A percentile compares a stretch with the other conserved stretches of the same genome.
Evolutionary conservation across 768 basidiomycete species (phyloP).

Genomic region (Tulasnella calospora): DNA sequence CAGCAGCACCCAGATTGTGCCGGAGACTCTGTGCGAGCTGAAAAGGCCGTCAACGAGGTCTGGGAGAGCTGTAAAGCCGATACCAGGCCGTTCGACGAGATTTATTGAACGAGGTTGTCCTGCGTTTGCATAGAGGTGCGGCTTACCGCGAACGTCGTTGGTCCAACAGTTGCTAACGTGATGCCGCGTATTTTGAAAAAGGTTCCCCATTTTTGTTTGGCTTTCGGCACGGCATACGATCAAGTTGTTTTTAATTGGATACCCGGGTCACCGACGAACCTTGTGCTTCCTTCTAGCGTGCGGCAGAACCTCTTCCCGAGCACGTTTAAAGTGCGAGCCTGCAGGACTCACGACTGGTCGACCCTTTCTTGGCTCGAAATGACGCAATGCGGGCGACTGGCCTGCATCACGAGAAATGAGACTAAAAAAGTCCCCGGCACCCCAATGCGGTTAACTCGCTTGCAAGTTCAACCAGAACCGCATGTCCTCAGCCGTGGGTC

Average conservation of each 20-base stretch:
- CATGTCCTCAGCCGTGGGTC: no score
- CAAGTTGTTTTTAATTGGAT: not conserved
- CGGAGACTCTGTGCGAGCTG: constrained; percentile 61
- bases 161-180: no score
- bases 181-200: not conserved
- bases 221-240: no score
- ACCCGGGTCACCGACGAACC: not conserved
- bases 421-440: not conserved
- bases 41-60: constrained; percentile 89
- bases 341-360: not conserved
- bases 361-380: not conserved
- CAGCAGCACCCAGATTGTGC: constrained; percentile 74
- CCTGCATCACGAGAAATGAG: not conserved
- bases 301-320: not conserved
- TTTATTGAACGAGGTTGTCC: constrained; percentile 33
- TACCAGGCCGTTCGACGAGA: constrained; percentile 96
- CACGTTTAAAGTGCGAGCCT: not conserved
- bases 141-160: no score
- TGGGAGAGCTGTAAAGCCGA: constrained; percentile 96
- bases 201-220: not conserved
- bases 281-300: not conserved
- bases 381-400: not conserved
- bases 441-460: not conserved
- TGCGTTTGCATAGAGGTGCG: no score
- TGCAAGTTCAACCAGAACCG: no score